Base-by-base conservation (phyloP, 805 yeast genomes). In the Starmerella davenportii region DNA sequence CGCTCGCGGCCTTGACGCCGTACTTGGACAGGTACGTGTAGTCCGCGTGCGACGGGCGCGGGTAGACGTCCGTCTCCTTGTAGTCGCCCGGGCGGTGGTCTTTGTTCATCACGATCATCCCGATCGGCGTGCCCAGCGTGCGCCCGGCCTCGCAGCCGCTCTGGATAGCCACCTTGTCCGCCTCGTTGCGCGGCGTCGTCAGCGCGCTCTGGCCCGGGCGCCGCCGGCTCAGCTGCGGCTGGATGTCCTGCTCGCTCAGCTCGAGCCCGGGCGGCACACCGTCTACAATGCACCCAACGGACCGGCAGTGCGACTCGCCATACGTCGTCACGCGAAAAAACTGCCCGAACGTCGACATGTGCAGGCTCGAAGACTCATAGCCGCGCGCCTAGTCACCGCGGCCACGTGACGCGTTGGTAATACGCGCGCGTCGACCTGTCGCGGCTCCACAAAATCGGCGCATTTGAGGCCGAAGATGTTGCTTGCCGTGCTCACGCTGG, bases 1-100 rank as follows among this genome's bases (percentile, higher is more conserved):
- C 98, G 28, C 92, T 77, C 4, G 93, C 72, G 4, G 95, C 92
- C 63, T 90, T 90, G 50, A 75, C 69, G 32, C 95, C 93, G 62
- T 90, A 90, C 61, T 90, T 90, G 47, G 70, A 66, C 54, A 80
- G 65, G 62, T 90, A 90, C 18, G 98, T 90, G 69, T 68, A 84
- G 61, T 90, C 98, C 16, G 98, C 96, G 60, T 90, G 98, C 23
- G 94, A 80, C 21, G 98, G 98, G 61, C 98, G 75, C 50, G 98
- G 98, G 64, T 74, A 90, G 48, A 78, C 68, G 57, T 85, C 96
- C 60, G 93, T 90, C 54, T 87, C 96, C 20, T 80, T 70, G 67
- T 90, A 90, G 61, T 90, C 98, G 48, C 82, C 74, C 11, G 98
- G 98, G 56, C 96, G 72, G 58, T 90, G 98, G 62, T 90, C 98